These are phyloP conservation scores for Monosporozyma unispora DNA, from an alignment of 805 yeast genomes.

Conservation along the genomic window DNA sequence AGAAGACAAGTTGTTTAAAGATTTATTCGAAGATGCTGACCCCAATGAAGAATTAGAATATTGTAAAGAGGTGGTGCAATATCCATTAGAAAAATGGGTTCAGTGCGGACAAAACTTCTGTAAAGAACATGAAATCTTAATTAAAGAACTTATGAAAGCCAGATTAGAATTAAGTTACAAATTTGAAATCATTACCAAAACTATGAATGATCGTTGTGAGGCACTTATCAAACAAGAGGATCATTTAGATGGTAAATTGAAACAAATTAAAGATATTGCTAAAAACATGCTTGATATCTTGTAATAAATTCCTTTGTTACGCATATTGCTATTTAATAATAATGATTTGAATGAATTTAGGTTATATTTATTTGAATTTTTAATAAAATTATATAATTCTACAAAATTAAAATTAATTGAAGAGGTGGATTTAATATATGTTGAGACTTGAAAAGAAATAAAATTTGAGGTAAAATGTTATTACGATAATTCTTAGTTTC, in stretches of 20 bases:
- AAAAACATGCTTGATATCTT: conserved; percentile 23
- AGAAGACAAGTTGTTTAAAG: not conserved
- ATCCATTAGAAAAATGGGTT: conserved; percentile 30
- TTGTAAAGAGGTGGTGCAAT: not conserved
- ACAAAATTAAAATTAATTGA: not conserved
- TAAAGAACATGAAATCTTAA: conserved; percentile 28
- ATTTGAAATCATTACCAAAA: conserved; percentile 32
- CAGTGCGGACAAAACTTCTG: conserved; percentile 29
- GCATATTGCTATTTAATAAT: not conserved
- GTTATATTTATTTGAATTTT: conserved; percentile 5
- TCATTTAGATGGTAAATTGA: conserved; percentile 29
- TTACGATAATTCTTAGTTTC: too few species aligned
- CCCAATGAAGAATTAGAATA: not conserved
- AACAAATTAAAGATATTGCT: conserved; percentile 35
- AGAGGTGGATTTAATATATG: not conserved
- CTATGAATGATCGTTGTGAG: conserved; percentile 32
- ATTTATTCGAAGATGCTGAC: not conserved
- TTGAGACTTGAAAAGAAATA: too few species aligned
- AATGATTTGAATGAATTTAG: conserved; percentile 2
- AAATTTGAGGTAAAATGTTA: too few species aligned
- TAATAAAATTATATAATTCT: conserved; percentile 10
- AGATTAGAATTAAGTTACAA: conserved; percentile 35
- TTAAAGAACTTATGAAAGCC: conserved; percentile 30
- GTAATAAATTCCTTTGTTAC: not conserved
- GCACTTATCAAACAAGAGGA: conserved; percentile 28